Percentiles rank a stretch among this genome's conserved stretches.
Conservation (phyloP, 108 stramenopile genomes). For the Pseudonitzschia pungens region DNA sequence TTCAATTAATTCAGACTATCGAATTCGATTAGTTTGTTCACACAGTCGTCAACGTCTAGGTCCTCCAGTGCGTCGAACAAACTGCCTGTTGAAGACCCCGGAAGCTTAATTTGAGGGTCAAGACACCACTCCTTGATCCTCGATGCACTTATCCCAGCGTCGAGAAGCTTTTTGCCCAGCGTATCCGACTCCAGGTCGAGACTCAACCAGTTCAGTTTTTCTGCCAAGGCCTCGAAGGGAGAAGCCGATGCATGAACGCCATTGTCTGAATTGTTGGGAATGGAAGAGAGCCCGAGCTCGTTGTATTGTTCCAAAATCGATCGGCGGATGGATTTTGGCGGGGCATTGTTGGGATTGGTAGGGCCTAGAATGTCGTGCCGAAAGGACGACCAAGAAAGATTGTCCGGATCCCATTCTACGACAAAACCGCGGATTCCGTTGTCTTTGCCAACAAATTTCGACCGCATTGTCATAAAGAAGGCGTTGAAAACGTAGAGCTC, state of each 20-base stretch:
- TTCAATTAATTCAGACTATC: conserved; percentile 38
- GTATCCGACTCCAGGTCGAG: conserved; percentile 56
- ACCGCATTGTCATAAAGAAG: conserved; percentile 85
- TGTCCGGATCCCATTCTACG: conserved; percentile 84
- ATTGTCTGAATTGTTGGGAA: conserved; percentile 90
- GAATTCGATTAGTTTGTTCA: conserved; percentile 63
- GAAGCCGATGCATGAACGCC: conserved; percentile 91
- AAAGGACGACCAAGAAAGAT: conserved; percentile 83
- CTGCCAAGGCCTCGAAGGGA: conserved; percentile 93
- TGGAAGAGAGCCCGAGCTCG: conserved; percentile 62
- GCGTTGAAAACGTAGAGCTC: conserved; percentile 92
- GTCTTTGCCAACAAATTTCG: conserved; percentile 80
- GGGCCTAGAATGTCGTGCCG: conserved; percentile 80
- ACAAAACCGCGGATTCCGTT: conserved; percentile 84
- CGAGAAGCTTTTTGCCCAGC: conserved; percentile 78
- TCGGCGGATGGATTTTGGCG: conserved; percentile 73
- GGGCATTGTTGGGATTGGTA: conserved; percentile 85
- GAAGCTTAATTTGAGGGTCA: conserved; percentile 74
- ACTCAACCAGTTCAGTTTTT: conserved; percentile 84
- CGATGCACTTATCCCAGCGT: conserved; percentile 60
- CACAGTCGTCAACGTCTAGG: conserved; percentile 80
- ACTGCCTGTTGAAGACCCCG: conserved; percentile 67
- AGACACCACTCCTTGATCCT: conserved; percentile 77
- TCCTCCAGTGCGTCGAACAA: conserved; percentile 90
- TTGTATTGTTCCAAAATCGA: conserved; percentile 71